phyloP scores from a whole-genome alignment of 805 yeast species.

The Candida rishiriensis region DNA sequence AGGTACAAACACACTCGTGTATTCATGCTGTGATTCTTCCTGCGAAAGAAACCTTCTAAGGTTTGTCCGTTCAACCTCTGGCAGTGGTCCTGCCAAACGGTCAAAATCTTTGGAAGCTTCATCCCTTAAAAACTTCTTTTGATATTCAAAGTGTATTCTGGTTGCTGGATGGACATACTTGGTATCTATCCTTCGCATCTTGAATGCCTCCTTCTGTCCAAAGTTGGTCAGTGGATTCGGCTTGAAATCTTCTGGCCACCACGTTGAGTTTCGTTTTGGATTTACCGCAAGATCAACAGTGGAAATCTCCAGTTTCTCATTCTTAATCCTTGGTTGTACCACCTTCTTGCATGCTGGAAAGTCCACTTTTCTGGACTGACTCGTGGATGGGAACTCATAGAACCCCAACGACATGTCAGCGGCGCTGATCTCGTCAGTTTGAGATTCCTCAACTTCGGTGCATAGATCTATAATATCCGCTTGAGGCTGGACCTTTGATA shows the following conservation, averaged over 20 bases:
- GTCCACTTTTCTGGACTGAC: not conserved
- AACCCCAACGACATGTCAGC: not conserved
- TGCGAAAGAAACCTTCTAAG: conserved; percentile 10
- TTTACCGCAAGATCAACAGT: conserved; percentile 22
- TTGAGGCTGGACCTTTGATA: conserved; percentile 9
- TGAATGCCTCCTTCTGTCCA: conserved; percentile 16
- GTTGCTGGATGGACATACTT: conserved; percentile 20
- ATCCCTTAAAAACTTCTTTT: conserved; percentile 16
- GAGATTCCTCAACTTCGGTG: not conserved
- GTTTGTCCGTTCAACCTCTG: conserved; percentile 8
- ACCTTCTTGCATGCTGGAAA: not conserved
- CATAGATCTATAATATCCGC: conserved; percentile 6
- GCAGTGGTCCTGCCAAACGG: conserved; percentile 16
- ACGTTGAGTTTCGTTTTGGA: conserved; percentile 22
- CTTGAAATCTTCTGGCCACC: conserved; percentile 36
- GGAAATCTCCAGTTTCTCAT: too few relatives aligned
- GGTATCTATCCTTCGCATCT: conserved; percentile 16
- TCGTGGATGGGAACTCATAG: not conserved
- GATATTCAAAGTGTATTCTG: conserved; percentile 19
- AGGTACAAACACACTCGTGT: conserved; percentile 3
- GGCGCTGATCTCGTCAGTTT: not conserved
- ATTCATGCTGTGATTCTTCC: not conserved
- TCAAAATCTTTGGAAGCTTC: conserved; percentile 22
- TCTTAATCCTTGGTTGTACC: too few relatives aligned
- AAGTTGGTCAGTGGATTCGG: conserved; percentile 26